Evolutionary conservation across 2,329 filamentous ascomycete genomes (phyloP).

Genomic region (Mycosphaerelloides madeirae): DNA sequence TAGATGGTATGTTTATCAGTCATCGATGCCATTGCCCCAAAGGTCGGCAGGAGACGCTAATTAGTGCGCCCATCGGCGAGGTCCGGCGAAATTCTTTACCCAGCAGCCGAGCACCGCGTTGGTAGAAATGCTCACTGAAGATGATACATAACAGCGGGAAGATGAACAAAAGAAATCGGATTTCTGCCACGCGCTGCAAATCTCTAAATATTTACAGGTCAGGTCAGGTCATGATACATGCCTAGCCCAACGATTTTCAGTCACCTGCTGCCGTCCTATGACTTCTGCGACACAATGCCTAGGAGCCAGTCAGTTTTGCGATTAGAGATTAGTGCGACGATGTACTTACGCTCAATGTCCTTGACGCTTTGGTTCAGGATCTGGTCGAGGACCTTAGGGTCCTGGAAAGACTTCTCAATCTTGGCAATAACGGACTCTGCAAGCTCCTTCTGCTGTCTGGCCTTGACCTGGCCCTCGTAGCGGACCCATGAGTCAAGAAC

Average conservation of each 20-base stretch:
- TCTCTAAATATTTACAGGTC: slow-evolving; percentile 24
- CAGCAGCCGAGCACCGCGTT: not conserved
- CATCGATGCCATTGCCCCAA: no score
- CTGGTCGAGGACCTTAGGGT: slow-evolving; percentile 93
- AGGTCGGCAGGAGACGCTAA: not conserved
- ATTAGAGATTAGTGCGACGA: not conserved
- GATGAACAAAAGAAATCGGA: slow-evolving; percentile 15
- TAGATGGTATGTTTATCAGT: not conserved
- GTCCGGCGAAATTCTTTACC: not conserved
- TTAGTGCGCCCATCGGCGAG: slow-evolving; percentile 3
- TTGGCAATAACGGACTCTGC: slow-evolving; percentile 90
- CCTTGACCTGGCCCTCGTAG: slow-evolving; percentile 98
- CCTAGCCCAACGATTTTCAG: slow-evolving; percentile 2
- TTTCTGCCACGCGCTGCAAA: slow-evolving; percentile 17
- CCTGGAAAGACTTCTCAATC: slow-evolving; percentile 98
- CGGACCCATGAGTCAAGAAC: slow-evolving; percentile 98
- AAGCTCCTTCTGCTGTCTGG: slow-evolving; percentile 95
- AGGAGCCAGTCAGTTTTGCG: slow-evolving; percentile 7
- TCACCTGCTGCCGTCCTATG: slow-evolving; percentile 12
- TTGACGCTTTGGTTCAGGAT: slow-evolving; percentile 94
- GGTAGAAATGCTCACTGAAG: not conserved
- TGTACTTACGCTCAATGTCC: slow-evolving; percentile 83
- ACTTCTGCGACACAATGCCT: slow-evolving; percentile 26
- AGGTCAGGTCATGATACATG: slow-evolving; percentile 1
- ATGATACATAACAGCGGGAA: not conserved